Base-by-base conservation (phyloP, 345 rosid genomes). In the Citrus maxima region DNA sequence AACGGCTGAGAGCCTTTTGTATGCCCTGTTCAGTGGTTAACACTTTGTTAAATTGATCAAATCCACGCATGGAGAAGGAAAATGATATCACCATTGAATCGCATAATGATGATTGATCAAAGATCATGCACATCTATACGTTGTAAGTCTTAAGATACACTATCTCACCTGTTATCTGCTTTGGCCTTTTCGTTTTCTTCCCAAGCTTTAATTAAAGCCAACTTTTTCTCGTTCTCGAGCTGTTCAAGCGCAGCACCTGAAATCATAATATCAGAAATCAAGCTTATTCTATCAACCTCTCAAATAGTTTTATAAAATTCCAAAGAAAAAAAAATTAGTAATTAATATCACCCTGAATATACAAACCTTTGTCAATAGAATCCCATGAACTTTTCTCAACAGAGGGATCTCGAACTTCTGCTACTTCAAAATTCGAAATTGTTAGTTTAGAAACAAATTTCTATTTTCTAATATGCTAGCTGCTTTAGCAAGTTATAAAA, bases 101-200 rank as follows among this genome's bases (percentile, higher is more conserved):
- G 2, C 61, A 56, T 7, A 7, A 22, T 56, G 51, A 46, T 46
- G 51, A 13, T 13, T 46, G 16, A 46, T 46, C 18, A 13, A 13
- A 46, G 51, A 46, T 46, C 16, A 12, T 5, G 0, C 51, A 46
- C 51, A 46, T 13, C 51, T 12, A 1, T 46, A 5, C 6, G 22
- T 18, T 1, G 8, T 18, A 54, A 54, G 22, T 49, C 16, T 30
- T 2, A 2, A 61, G 73, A 82, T 68, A 42, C 30, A 38, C 18
- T 10, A 37, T 64, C 90, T 82, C 89, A 93, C 98, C 86, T 90
- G 91, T 88, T 91, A 51, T 93, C 94, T 14, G 86, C 85, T 87
- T 90, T 95, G 37, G 93, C 93, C 82, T 93, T 92, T 73, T 92
- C 95, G 73, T 87, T 92, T 82, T 92, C 98, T 75, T 91, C 92